Percentiles rank a stretch among this genome's conserved stretches.
Conservation (phyloP, 768 basidiomycete species). For the Lenzites betulinus region DNA sequence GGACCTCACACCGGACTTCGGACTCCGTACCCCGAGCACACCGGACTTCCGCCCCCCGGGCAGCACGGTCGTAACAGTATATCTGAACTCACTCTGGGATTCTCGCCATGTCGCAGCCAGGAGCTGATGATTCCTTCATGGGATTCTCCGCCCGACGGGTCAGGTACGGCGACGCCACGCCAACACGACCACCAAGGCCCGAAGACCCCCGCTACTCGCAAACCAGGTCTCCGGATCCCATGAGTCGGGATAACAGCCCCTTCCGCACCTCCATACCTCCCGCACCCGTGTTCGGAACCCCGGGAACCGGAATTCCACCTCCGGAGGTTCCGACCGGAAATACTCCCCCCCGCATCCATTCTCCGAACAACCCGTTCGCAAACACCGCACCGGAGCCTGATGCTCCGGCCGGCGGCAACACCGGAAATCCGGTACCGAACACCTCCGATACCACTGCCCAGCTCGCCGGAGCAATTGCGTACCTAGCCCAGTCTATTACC, state of each 20-base stretch:
- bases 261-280: too few species aligned
- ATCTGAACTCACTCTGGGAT: conserved; percentile 3
- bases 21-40: not conserved
- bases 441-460: not conserved
- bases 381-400: too few species aligned
- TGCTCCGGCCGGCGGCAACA: too few species aligned
- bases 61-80: conserved; percentile 1
- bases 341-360: too few species aligned
- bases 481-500: not conserved
- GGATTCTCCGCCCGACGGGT: not conserved
- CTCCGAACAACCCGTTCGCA: too few species aligned
- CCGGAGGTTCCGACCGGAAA: too few species aligned
- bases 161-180: not conserved
- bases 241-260: not conserved
- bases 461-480: not conserved
- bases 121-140: not conserved
- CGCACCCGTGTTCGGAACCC: too few species aligned
- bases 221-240: not conserved
- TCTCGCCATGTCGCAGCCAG: not conserved
- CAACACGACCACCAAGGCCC: too few species aligned
- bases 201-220: not conserved
- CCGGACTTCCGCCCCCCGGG: not conserved
- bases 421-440: not conserved
- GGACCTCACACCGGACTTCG: not conserved
- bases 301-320: too few species aligned